phyloP scores from a whole-genome alignment of 345 rosid genomes.

The Nasturtium officinale region DNA sequence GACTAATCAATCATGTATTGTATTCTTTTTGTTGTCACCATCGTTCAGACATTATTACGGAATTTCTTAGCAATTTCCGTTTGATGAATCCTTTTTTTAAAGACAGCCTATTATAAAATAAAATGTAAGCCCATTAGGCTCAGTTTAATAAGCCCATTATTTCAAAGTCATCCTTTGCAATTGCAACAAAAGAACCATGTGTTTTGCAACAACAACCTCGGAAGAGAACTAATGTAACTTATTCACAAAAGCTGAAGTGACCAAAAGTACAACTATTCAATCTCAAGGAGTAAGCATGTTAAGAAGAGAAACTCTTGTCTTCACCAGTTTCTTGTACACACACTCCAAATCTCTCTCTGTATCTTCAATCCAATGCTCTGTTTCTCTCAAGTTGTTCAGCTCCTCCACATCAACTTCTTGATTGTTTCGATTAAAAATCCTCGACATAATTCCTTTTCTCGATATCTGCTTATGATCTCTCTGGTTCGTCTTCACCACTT shows the following conservation, averaged over 20 bases:
- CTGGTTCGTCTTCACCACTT: conserved; percentile 12
- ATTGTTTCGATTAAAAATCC: conserved; percentile 35
- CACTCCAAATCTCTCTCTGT: conserved; percentile 49
- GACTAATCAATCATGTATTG: conserved; percentile 16
- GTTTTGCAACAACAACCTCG: neutral
- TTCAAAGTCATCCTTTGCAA: neutral
- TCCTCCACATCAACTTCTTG: conserved; percentile 27
- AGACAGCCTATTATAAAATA: neutral
- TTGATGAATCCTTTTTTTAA: neutral
- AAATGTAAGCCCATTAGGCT: neutral
- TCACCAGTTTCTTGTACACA: conserved; percentile 47
- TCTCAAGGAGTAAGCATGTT: conserved; percentile 43
- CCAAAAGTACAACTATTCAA: conserved; percentile 5
- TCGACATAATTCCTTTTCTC: conserved; percentile 25
- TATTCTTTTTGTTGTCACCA: conserved; percentile 16
- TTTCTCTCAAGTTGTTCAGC: conserved; percentile 39
- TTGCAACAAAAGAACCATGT: no score
- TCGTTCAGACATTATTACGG: neutral
- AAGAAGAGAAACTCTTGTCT: conserved; percentile 54
- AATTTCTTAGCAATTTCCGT: neutral
- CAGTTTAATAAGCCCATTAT: conserved; percentile 2
- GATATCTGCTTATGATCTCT: neutral
- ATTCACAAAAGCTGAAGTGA: conserved; percentile 13
- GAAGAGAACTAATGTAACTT: neutral
- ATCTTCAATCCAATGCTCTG: conserved; percentile 46